phyloP scores from a whole-genome alignment of 176 grass and related monocot species.

The Saccharum officinarum region DNA sequence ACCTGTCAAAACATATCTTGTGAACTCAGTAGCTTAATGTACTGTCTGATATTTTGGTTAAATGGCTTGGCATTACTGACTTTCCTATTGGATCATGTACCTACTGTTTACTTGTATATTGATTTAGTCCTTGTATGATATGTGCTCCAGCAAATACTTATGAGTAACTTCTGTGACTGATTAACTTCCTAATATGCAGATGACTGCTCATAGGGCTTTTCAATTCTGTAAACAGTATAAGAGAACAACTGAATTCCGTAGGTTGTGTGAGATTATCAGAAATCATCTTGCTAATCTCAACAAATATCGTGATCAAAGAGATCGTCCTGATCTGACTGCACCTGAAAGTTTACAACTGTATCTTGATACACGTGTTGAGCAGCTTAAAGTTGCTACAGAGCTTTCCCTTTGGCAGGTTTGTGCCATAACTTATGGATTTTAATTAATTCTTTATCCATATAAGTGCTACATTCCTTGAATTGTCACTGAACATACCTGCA shows the following conservation, averaged over 20 bases:
- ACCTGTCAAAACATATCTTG: not conserved
- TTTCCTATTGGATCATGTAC: not conserved
- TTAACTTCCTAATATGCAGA: slow-evolving; percentile 51
- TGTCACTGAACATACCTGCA: slow-evolving; percentile 29
- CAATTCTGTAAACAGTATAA: slow-evolving; percentile 99
- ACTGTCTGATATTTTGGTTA: not conserved
- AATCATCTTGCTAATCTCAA: slow-evolving; percentile 95
- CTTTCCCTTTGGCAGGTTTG: slow-evolving; percentile 96
- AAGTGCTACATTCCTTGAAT: not conserved
- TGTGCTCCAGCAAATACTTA: not conserved
- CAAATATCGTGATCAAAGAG: slow-evolving; percentile 95
- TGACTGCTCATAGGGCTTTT: slow-evolving; percentile 91
- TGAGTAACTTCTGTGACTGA: slow-evolving; percentile 9
- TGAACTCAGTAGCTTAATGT: not conserved
- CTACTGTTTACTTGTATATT: not conserved
- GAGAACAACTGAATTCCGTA: slow-evolving; percentile 91
- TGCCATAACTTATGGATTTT: slow-evolving; percentile 13
- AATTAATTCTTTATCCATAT: not conserved
- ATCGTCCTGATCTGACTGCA: slow-evolving; percentile 75
- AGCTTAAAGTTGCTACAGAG: slow-evolving; percentile 91
- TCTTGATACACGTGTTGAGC: slow-evolving; percentile 95
- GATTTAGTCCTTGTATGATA: not conserved
- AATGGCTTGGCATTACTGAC: not conserved
- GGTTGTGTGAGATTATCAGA: slow-evolving; percentile 92
- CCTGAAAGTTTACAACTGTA: slow-evolving; percentile 87